Conservation (phyloP, 495 filamentous ascomycete species). For the Daldinia vernicosa region DNA sequence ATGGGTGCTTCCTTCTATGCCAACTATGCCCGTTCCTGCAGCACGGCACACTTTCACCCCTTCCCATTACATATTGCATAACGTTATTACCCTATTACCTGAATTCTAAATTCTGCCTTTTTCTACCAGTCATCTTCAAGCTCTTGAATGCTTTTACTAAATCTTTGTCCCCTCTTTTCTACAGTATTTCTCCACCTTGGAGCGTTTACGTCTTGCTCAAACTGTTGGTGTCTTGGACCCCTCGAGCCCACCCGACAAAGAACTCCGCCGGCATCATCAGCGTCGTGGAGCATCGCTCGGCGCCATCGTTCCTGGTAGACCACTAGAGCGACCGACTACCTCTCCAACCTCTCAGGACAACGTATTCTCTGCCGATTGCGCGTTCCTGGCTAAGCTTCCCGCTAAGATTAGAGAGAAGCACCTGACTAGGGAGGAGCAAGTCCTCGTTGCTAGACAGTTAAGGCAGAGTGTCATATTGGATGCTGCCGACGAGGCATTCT, state of each 20-base stretch:
- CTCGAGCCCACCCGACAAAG: slow-evolving; percentile 50
- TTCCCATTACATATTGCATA: slow-evolving; percentile 14
- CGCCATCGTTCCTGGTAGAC: slow-evolving; percentile 49
- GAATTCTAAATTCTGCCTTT: not conserved
- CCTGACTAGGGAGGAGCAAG: slow-evolving; percentile 78
- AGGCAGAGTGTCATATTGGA: slow-evolving; percentile 71
- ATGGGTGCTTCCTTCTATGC: slow-evolving; percentile 22
- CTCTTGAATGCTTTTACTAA: slow-evolving; percentile 29
- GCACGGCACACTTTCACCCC: slow-evolving; percentile 33
- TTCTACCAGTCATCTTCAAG: slow-evolving; percentile 2
- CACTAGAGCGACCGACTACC: slow-evolving; percentile 42
- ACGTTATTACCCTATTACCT: slow-evolving; percentile 4
- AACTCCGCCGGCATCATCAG: slow-evolving; percentile 51
- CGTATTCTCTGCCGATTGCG: slow-evolving; percentile 65
- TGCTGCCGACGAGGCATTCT: slow-evolving; percentile 73
- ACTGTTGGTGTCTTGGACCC: slow-evolving; percentile 50
- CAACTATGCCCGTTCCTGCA: slow-evolving; percentile 43
- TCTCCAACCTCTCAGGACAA: slow-evolving; percentile 47
- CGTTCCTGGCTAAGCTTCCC: slow-evolving; percentile 75
- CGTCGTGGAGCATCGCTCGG: slow-evolving; percentile 51
- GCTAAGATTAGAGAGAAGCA: slow-evolving; percentile 75
- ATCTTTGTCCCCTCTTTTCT: slow-evolving; percentile 28
- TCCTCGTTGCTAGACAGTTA: slow-evolving; percentile 64
- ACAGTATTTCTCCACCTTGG: slow-evolving; percentile 74
- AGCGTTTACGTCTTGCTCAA: slow-evolving; percentile 70